These are phyloP conservation scores for Penicillium frequentans DNA, from an alignment of 2,329 filamentous ascomycete species.

Conservation along the genomic window DNA sequence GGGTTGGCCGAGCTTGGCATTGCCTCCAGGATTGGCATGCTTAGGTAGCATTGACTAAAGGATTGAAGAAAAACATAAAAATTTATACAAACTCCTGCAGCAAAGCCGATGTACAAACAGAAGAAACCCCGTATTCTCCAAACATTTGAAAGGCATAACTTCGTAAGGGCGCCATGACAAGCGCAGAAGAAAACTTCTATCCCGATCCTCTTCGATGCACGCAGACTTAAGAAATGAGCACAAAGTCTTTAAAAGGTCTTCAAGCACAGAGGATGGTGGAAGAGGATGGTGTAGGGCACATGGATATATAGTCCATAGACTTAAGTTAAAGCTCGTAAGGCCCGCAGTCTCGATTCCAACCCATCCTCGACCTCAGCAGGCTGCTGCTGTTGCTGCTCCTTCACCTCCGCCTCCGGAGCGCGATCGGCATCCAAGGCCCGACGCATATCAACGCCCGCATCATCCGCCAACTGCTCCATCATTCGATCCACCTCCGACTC, in stretches of 20 bases:
- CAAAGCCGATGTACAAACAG: too few species aligned
- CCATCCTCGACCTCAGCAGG: constrained; percentile 44
- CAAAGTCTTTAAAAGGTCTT: neutral
- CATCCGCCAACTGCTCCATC: constrained; percentile 47
- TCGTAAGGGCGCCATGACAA: too few species aligned
- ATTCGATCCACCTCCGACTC: constrained; percentile 43
- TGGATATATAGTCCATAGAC: neutral
- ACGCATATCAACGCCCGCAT: constrained; percentile 45
- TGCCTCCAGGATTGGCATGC: neutral
- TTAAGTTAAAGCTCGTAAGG: constrained; percentile 39
- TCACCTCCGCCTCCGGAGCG: constrained; percentile 43
- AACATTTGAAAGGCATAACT: too few species aligned
- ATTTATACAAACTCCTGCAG: too few species aligned
- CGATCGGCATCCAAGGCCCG: constrained; percentile 39
- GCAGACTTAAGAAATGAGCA: neutral
- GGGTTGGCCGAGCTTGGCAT: neutral
- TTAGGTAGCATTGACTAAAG: neutral
- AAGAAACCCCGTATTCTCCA: too few species aligned
- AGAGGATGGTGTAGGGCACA: neutral
- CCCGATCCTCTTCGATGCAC: neutral
- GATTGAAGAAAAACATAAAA: too few species aligned
- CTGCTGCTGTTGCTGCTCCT: constrained; percentile 31
- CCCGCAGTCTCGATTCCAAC: constrained; percentile 41
- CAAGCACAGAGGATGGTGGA: neutral
- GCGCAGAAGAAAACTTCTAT: too few species aligned